These are phyloP conservation scores for Ophiostoma quercus DNA, from an alignment of 2,329 filamentous ascomycete genomes.

Conservation along the genomic window DNA sequence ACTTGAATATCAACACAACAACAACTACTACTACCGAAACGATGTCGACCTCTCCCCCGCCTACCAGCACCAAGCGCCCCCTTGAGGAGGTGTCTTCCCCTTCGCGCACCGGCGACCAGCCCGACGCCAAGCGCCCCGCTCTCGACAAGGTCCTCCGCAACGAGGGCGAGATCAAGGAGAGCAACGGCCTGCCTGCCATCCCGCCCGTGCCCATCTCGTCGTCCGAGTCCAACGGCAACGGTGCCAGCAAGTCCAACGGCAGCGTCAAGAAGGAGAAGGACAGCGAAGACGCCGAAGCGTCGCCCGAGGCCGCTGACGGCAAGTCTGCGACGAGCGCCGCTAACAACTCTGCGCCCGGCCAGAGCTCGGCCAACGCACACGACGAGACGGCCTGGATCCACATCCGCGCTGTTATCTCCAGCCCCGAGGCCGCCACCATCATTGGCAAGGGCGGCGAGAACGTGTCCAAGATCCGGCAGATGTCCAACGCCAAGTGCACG, in stretches of 20 bases:
- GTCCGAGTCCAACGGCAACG: slow-evolving; percentile 44
- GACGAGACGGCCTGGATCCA: slow-evolving; percentile 97
- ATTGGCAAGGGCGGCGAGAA: slow-evolving; percentile 99
- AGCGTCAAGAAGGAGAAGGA: slow-evolving; percentile 51
- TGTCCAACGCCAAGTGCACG: slow-evolving; percentile 96
- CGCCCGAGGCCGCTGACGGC: slow-evolving; percentile 57
- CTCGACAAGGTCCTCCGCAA: slow-evolving; percentile 84
- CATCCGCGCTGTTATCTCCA: slow-evolving; percentile 93
- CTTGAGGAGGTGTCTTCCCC: slow-evolving; percentile 96
- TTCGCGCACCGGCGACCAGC: slow-evolving; percentile 83
- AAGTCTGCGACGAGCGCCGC: slow-evolving; percentile 42
- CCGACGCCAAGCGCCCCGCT: slow-evolving; percentile 93
- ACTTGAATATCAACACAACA: slow-evolving; percentile 20
- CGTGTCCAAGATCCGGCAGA: slow-evolving; percentile 89
- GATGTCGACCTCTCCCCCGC: slow-evolving; percentile 68
- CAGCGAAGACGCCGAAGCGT: slow-evolving; percentile 61
- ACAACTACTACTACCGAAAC: slow-evolving; percentile 29
- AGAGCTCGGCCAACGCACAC: slow-evolving; percentile 53
- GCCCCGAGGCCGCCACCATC: slow-evolving; percentile 92
- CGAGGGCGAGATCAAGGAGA: slow-evolving; percentile 50
- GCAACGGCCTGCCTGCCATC: slow-evolving; percentile 34
- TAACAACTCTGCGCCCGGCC: slow-evolving; percentile 39
- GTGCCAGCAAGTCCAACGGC: slow-evolving; percentile 41
- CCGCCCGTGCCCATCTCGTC: slow-evolving; percentile 35
- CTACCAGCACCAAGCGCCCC: slow-evolving; percentile 78